A percentile compares a stretch with the other conserved stretches of the same genome.
These are phyloP conservation scores for Quercus tomentella DNA, from an alignment of 331 rosid genomes.

Conservation along the genomic window DNA sequence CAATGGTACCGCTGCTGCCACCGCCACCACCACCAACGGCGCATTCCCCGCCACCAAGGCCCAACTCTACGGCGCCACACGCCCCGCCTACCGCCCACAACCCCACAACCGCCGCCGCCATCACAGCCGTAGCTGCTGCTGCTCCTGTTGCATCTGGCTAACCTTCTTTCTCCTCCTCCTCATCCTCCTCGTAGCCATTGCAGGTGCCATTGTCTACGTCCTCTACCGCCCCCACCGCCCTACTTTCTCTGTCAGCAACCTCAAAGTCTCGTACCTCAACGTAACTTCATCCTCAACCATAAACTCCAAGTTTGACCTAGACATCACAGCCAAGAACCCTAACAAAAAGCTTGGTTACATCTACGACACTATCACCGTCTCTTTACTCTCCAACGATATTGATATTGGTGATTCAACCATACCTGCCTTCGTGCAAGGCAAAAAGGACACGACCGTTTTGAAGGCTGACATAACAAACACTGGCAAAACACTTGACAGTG, in stretches of 20 bases:
- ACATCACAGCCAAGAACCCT: conserved; percentile 58
- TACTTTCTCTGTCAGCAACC: conserved; percentile 54
- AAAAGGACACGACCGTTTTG: conserved; percentile 57
- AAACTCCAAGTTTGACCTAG: conserved; percentile 45
- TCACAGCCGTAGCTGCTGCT: conserved; percentile 41
- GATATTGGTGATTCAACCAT: conserved; percentile 50
- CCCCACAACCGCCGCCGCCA: conserved; percentile 38
- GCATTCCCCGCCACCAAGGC: conserved; percentile 58
- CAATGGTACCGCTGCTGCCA: conserved; percentile 10
- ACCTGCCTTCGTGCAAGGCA: conserved; percentile 53
- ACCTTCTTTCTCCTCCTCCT: conserved; percentile 38
- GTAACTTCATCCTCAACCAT: conserved; percentile 52
- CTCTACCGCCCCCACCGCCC: conserved; percentile 81
- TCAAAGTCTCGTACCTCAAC: conserved; percentile 48
- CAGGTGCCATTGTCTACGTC: conserved; percentile 47
- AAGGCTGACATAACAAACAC: conserved; percentile 37
- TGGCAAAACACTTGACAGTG: conserved; percentile 26
- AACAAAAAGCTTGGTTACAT: conserved; percentile 54
- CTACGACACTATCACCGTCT: conserved; percentile 46
- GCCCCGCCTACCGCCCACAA: conserved; percentile 79
- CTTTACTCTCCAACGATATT: conserved; percentile 35
- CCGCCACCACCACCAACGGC: conserved; percentile 2
- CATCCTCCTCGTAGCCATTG: conserved; percentile 40
- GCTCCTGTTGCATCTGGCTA: conserved; percentile 59
- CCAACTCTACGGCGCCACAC: conserved; percentile 54